Conservation (phyloP, 352 stramenopile species). For the Pelagophyceae sp. region DNA sequence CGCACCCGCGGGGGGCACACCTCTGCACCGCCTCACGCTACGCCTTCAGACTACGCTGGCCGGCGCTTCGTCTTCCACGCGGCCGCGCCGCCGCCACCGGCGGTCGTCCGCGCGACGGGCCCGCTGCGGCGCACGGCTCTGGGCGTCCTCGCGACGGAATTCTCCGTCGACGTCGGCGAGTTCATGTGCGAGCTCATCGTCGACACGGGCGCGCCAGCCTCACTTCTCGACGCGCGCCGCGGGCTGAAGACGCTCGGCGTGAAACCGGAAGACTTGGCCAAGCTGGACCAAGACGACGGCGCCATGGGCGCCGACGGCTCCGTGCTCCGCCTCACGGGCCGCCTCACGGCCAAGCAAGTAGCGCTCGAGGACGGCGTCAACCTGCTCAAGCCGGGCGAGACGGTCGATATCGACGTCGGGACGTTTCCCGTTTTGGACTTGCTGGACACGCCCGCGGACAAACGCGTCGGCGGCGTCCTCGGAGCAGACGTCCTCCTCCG, state of each 20-base stretch:
- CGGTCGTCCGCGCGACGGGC: too few species aligned
- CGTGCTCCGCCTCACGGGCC: neutral
- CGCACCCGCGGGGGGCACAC: too few species aligned
- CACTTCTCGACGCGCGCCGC: neutral
- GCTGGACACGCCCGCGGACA: neutral
- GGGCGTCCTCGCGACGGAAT: neutral
- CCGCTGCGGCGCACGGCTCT: neutral
- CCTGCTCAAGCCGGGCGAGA: neutral
- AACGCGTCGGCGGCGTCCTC: neutral
- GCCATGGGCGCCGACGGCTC: neutral
- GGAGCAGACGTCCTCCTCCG: neutral
- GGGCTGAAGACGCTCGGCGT: too few species aligned
- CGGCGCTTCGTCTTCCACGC: neutral
- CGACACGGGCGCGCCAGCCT: neutral
- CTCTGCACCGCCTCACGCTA: too few species aligned
- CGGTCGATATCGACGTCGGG: neutral
- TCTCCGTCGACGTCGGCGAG: neutral
- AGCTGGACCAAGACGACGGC: neutral
- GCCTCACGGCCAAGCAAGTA: neutral
- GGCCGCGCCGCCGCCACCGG: too few species aligned
- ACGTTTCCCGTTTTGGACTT: neutral
- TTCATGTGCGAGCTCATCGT: neutral
- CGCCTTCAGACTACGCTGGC: neutral
- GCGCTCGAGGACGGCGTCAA: neutral
- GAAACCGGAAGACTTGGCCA: too few species aligned